Evolutionary conservation across 2,329 filamentous ascomycete genomes (phyloP).

Genomic region (Macrophomina tecta): DNA sequence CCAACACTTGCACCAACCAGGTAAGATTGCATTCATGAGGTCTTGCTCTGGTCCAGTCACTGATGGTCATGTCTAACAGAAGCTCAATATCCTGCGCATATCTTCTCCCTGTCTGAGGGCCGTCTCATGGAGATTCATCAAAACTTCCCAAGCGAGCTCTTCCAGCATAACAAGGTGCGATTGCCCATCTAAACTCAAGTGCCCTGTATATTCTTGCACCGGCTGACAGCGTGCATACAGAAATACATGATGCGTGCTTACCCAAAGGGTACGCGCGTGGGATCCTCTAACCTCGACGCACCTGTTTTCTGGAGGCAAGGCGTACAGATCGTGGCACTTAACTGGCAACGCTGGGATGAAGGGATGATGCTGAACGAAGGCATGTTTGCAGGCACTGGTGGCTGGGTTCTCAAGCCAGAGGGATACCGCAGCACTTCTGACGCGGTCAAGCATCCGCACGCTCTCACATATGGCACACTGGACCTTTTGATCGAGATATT

Average conservation of each 20-base stretch:
- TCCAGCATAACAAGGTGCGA: slow-evolving; percentile 73
- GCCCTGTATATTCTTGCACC: neutral
- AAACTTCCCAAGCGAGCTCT: slow-evolving; percentile 63
- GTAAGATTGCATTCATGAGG: slow-evolving; percentile 43
- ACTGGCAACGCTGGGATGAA: slow-evolving; percentile 90
- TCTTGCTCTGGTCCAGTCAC: slow-evolving; percentile 2
- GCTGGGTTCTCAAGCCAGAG: slow-evolving; percentile 84
- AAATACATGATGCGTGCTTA: slow-evolving; percentile 86
- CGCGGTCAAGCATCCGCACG: slow-evolving; percentile 50
- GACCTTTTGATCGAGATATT: slow-evolving; percentile 75
- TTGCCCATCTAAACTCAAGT: too few relatives aligned
- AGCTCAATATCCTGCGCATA: slow-evolving; percentile 62
- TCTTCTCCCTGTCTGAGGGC: slow-evolving; percentile 69
- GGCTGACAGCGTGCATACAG: slow-evolving; percentile 1
- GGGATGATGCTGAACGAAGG: slow-evolving; percentile 96
- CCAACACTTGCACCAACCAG: slow-evolving; percentile 70
- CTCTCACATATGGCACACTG: slow-evolving; percentile 60
- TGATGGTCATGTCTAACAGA: slow-evolving; percentile 36
- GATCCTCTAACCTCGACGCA: slow-evolving; percentile 87
- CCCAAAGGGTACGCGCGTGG: slow-evolving; percentile 79
- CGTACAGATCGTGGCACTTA: slow-evolving; percentile 88
- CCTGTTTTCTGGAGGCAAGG: slow-evolving; percentile 85
- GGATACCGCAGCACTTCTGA: slow-evolving; percentile 65
- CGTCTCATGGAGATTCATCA: slow-evolving; percentile 71
- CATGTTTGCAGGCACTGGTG: slow-evolving; percentile 82